These are phyloP conservation scores for Microcyclospora pomicola DNA, from an alignment of 2,329 filamentous ascomycete genomes.

Conservation along the genomic window DNA sequence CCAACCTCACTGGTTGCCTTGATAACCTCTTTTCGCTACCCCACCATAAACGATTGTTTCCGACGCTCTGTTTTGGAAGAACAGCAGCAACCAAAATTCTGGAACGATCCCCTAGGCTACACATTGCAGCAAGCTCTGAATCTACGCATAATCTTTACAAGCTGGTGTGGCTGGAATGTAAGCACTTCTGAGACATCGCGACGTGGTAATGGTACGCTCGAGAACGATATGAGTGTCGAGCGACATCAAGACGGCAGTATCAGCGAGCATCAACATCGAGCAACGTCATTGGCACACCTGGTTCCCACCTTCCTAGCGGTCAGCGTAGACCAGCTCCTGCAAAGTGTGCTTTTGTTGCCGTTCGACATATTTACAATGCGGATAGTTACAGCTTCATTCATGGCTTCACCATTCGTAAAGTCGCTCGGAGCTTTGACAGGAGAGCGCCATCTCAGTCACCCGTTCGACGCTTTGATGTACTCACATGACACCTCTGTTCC, in stretches of 20 bases:
- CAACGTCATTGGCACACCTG: slow-evolving; percentile 13
- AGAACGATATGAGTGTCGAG: slow-evolving; percentile 1
- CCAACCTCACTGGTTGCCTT: too few species aligned
- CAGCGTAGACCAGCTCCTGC: slow-evolving; percentile 11
- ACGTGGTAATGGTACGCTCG: not conserved
- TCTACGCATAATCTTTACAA: slow-evolving; percentile 8
- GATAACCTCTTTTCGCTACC: slow-evolving; percentile 6
- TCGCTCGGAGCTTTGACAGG: too few species aligned
- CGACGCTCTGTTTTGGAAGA: too few species aligned
- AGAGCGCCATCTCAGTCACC: too few species aligned
- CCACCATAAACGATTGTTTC: slow-evolving; percentile 5
- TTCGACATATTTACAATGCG: slow-evolving; percentile 14
- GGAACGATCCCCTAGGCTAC: not conserved
- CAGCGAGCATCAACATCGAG: slow-evolving; percentile 5
- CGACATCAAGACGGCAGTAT: slow-evolving; percentile 1
- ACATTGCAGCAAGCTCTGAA: slow-evolving; percentile 10
- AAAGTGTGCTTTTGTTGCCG: slow-evolving; percentile 11
- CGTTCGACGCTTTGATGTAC: too few species aligned
- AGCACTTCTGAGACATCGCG: slow-evolving; percentile 1
- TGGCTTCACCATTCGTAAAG: slow-evolving; percentile 6
- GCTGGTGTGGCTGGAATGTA: slow-evolving; percentile 12
- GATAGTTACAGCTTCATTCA: slow-evolving; percentile 8
- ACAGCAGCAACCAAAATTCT: too few species aligned
- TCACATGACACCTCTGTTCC: too few species aligned
- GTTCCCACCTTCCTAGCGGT: slow-evolving; percentile 6